Evolutionary conservation across 1,284 basidiomycete species (phyloP).

Genomic region (Microbotryum saponariae): DNA sequence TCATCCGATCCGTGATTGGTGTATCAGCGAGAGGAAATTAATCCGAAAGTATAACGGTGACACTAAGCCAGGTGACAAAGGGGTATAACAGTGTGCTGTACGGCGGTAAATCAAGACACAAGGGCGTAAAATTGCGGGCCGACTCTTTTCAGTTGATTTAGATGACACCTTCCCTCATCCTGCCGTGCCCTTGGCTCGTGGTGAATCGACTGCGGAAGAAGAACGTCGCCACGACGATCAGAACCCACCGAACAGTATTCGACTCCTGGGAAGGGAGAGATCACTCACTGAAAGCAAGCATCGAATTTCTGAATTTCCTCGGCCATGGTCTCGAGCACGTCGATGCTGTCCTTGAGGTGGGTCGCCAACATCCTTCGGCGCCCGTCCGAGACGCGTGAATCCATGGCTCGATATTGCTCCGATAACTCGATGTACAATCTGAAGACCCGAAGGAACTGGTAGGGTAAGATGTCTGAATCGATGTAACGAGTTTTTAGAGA

Average conservation of each 20-base stretch:
- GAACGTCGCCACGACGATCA: background rate
- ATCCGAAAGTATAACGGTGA: background rate
- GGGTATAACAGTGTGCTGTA: background rate
- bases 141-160: background rate
- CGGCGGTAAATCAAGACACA: background rate
- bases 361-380: constrained; percentile 73
- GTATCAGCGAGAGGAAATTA: background rate
- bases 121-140: background rate
- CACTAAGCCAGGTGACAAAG: background rate
- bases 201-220: background rate
- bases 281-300: constrained; percentile 25
- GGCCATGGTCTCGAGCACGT: constrained; percentile 65
- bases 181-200: background rate
- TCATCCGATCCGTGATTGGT: background rate
- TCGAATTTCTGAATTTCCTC: constrained; percentile 28
- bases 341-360: constrained; percentile 79
- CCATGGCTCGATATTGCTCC: constrained; percentile 80
- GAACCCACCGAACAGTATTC: background rate
- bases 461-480: too few relatives aligned
- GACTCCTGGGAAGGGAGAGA: background rate
- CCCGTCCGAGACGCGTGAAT: constrained; percentile 60
- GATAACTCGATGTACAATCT: constrained; percentile 81
- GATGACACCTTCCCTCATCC: background rate
- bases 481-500: background rate
- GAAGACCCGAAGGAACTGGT: background rate